These are phyloP conservation scores for Eucommia ulmoides DNA, from an alignment of 257 asterid genomes.

Conservation along the genomic window DNA sequence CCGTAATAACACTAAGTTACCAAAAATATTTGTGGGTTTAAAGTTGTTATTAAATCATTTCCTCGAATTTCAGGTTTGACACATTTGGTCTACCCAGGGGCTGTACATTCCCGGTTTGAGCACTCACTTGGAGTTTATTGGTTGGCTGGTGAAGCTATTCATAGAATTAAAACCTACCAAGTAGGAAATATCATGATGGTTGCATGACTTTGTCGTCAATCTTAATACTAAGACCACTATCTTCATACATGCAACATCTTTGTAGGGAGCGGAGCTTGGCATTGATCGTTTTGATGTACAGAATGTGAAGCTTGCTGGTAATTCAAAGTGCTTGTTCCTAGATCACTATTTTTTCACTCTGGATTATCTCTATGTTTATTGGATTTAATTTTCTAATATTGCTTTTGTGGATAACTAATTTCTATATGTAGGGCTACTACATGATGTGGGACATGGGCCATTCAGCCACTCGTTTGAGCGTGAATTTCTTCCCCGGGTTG, in stretches of 20 bases:
- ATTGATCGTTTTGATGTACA: slow-evolving; percentile 54
- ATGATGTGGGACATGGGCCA: slow-evolving; percentile 96
- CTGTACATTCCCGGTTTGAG: slow-evolving; percentile 92
- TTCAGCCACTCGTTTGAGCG: slow-evolving; percentile 90
- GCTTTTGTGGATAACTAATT: slow-evolving; percentile 15
- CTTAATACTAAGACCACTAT: slow-evolving; percentile 9
- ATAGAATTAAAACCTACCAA: slow-evolving; percentile 52
- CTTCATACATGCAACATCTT: slow-evolving; percentile 15
- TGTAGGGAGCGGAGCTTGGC: slow-evolving; percentile 78
- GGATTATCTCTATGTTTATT: too few relatives aligned
- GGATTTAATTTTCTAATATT: too few relatives aligned
- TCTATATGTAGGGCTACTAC: slow-evolving; percentile 60
- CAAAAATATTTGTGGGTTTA: not conserved
- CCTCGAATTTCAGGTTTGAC: slow-evolving; percentile 38
- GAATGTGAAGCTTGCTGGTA: slow-evolving; percentile 83
- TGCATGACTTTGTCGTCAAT: slow-evolving; percentile 12
- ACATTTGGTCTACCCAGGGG: slow-evolving; percentile 87
- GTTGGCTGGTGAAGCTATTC: slow-evolving; percentile 76
- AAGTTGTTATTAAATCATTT: not conserved
- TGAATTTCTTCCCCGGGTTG: slow-evolving; percentile 62
- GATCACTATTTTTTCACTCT: too few relatives aligned
- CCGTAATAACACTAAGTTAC: not conserved
- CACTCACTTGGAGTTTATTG: slow-evolving; percentile 89
- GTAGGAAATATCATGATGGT: slow-evolving; percentile 21
- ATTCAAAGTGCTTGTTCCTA: too few relatives aligned